Evolutionary conservation across 2,329 filamentous ascomycete species (phyloP).

Genomic region (Colletotrichum sp.): DNA sequence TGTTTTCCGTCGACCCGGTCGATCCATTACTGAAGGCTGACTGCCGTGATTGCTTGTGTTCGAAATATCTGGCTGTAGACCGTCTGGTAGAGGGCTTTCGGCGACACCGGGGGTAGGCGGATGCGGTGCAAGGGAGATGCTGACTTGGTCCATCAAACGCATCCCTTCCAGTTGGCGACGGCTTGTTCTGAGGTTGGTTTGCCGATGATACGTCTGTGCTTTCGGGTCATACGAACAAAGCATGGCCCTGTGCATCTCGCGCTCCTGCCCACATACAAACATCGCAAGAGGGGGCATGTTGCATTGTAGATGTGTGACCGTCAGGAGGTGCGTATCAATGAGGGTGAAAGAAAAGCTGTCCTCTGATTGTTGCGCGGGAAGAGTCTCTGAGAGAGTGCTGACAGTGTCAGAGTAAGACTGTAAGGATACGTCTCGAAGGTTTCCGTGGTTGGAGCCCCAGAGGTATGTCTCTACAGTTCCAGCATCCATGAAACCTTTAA

Average conservation of each 20-base stretch:
- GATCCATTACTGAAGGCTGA: not conserved
- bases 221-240: not conserved
- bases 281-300: not conserved
- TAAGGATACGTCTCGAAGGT: not conserved
- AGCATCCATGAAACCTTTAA: not conserved
- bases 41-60: not conserved
- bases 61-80: not conserved
- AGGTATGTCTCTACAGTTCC: not conserved
- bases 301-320: not conserved
- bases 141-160: not conserved
- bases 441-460: not conserved
- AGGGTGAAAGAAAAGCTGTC: not conserved
- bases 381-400: not conserved
- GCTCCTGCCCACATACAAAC: not conserved
- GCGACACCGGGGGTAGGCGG: not conserved
- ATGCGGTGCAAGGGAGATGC: not conserved
- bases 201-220: not conserved
- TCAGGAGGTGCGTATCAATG: not conserved
- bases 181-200: not conserved
- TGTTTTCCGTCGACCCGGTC: not conserved
- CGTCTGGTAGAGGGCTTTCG: not conserved
- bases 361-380: not conserved
- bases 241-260: not conserved
- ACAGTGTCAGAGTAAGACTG: not conserved
- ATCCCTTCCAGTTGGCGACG: not conserved